These are phyloP conservation scores for Fusarium sp. DNA, from an alignment of 2,329 filamentous ascomycete species.

Conservation along the genomic window DNA sequence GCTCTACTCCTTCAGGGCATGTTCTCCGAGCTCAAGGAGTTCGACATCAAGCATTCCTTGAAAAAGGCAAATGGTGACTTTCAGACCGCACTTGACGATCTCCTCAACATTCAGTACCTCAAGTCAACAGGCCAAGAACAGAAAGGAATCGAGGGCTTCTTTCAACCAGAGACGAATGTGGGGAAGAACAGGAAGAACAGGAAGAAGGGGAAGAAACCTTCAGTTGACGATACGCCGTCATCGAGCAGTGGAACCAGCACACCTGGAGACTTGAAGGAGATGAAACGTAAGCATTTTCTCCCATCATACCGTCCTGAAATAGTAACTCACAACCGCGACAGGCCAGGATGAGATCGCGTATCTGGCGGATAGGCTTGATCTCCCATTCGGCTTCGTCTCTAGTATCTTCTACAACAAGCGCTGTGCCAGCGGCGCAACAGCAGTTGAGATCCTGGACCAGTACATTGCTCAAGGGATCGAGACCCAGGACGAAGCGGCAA, in stretches of 20 bases:
- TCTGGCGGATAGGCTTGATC: constrained; percentile 57
- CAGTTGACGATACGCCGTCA: constrained; percentile 15
- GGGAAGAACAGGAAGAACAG: constrained; percentile 55
- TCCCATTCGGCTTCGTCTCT: constrained; percentile 56
- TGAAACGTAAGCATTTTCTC: constrained; percentile 44
- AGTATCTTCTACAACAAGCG: constrained; percentile 54
- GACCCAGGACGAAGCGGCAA: constrained; percentile 46
- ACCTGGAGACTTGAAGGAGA: constrained; percentile 40
- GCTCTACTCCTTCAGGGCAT: constrained; percentile 72
- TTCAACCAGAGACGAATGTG: constrained; percentile 63
- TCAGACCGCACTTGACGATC: constrained; percentile 78
- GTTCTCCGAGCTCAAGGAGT: constrained; percentile 76
- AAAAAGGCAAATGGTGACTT: constrained; percentile 76
- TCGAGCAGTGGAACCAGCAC: constrained; percentile 31
- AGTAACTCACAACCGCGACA: constrained; percentile 17
- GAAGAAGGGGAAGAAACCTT: constrained; percentile 46
- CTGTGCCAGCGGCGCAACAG: constrained; percentile 55
- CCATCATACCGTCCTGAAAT: background rate
- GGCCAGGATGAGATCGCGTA: constrained; percentile 57
- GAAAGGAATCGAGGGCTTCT: constrained; percentile 88
- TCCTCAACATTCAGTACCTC: constrained; percentile 84
- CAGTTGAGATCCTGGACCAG: constrained; percentile 57
- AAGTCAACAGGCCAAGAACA: constrained; percentile 72
- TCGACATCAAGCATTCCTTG: constrained; percentile 75
- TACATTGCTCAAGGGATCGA: constrained; percentile 55